phyloP scores from a whole-genome alignment of 2,329 filamentous ascomycete species.

The Pyrenophora seminiperda region DNA sequence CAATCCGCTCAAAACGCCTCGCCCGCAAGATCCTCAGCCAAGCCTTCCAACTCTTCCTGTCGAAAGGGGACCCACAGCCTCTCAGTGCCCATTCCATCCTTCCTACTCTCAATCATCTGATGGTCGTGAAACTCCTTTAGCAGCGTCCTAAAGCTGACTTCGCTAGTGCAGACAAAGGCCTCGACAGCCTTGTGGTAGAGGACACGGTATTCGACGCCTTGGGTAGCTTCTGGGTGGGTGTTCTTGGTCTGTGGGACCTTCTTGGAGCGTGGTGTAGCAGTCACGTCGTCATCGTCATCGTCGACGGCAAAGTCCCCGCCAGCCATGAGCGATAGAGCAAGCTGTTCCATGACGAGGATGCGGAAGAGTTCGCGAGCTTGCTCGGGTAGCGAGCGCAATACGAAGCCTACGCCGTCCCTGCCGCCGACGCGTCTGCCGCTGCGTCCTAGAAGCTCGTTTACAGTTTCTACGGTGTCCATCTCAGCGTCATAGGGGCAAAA shows the following conservation, averaged over 20 bases:
- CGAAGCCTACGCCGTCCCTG: conserved; percentile 88
- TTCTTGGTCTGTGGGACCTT: conserved; percentile 33
- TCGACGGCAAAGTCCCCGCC: conserved; percentile 34
- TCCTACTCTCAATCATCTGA: conserved; percentile 90
- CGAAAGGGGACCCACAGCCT: conserved; percentile 83
- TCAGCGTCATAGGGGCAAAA: conserved; percentile 77
- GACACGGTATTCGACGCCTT: conserved; percentile 85
- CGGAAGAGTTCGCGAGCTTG: conserved; percentile 89
- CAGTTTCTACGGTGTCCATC: conserved; percentile 84
- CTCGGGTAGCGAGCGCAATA: conserved; percentile 86
- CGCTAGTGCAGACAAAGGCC: conserved; percentile 95
- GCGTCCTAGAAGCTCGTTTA: conserved; percentile 83
- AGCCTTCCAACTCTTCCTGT: conserved; percentile 82
- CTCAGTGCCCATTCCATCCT: conserved; percentile 84
- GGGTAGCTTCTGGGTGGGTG: conserved; percentile 41
- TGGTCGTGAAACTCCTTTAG: conserved; percentile 98
- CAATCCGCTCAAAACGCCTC: conserved; percentile 32
- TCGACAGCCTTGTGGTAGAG: conserved; percentile 95
- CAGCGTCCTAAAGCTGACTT: conserved; percentile 92
- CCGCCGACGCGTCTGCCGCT: conserved; percentile 81
- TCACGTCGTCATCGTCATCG: conserved; percentile 28
- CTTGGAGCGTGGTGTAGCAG: conserved; percentile 29
- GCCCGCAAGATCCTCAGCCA: conserved; percentile 76
- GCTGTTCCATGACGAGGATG: conserved; percentile 81
- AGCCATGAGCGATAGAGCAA: conserved; percentile 67